Evolutionary conservation across 1,284 basidiomycete species (phyloP).

Genomic region (Ceratobasidium sp.): DNA sequence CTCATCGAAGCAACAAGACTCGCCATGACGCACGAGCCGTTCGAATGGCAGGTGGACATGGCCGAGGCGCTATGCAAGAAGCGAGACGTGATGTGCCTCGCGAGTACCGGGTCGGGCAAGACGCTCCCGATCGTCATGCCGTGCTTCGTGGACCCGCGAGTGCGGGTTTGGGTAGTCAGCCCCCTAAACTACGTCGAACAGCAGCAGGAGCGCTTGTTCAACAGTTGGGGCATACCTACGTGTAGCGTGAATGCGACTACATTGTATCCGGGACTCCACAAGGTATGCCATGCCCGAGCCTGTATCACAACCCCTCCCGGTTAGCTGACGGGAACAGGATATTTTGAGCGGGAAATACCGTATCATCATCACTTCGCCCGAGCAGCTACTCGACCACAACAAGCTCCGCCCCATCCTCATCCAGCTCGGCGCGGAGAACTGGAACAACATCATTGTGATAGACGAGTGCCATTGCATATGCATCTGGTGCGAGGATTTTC

Average conservation of each 20-base stretch:
- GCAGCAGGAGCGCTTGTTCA: not conserved
- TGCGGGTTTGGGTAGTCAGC: not conserved
- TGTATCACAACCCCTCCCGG: not conserved
- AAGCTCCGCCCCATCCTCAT: not conserved
- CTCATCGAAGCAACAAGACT: not conserved
- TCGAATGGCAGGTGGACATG: not conserved
- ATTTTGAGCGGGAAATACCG: not conserved
- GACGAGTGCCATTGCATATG: not conserved
- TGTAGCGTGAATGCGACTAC: not conserved
- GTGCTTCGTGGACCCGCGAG: not conserved
- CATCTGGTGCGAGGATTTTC: not conserved
- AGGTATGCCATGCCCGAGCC: not conserved
- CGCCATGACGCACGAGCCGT: not conserved
- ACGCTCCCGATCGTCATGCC: not conserved
- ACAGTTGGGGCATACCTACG: not conserved
- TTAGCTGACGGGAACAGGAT: not conserved
- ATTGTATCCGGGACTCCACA: not conserved
- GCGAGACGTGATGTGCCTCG: not conserved
- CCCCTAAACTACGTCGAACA: not conserved
- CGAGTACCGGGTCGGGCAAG: not conserved
- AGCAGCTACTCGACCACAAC: not conserved
- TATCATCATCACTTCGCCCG: not conserved
- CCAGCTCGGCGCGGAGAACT: not conserved
- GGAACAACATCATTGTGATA: not conserved
- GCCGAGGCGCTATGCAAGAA: not conserved